These are phyloP conservation scores for Sporopachydermia quercuum DNA, from an alignment of 805 yeast genomes.

Conservation along the genomic window DNA sequence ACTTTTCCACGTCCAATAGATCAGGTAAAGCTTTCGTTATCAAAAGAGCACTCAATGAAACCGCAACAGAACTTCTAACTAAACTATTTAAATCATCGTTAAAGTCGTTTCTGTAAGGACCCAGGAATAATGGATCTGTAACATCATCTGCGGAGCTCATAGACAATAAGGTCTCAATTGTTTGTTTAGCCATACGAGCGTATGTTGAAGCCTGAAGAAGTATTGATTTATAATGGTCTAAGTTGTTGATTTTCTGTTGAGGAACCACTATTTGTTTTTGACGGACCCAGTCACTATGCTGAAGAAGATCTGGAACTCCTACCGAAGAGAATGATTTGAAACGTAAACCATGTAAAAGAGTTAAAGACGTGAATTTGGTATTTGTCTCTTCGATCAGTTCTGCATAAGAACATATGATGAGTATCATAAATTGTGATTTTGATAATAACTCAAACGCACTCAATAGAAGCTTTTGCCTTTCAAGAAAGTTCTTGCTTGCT, in stretches of 20 bases:
- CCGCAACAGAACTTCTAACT: conserved; percentile 18
- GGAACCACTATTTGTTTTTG: conserved; percentile 11
- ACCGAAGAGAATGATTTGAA: conserved; percentile 70
- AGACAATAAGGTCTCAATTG: background rate
- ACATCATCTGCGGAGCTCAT: background rate
- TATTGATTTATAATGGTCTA: background rate
- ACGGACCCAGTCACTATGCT: conserved; percentile 20
- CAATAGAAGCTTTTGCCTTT: conserved; percentile 11
- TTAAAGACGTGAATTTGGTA: conserved; percentile 10
- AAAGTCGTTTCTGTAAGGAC: background rate
- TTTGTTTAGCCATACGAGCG: background rate
- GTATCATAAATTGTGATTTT: conserved; percentile 16
- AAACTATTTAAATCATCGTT: background rate
- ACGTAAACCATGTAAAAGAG: conserved; percentile 37
- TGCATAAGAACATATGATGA: conserved; percentile 7
- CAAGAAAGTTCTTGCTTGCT: conserved; percentile 2
- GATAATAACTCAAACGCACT: conserved; percentile 14
- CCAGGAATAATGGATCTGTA: background rate
- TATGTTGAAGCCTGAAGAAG: background rate
- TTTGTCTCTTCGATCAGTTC: conserved; percentile 5
- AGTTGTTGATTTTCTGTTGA: conserved; percentile 8
- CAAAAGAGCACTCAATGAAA: conserved; percentile 14
- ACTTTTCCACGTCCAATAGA: too few relatives aligned
- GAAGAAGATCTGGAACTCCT: conserved; percentile 60
- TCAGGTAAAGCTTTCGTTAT: too few relatives aligned